These are phyloP conservation scores for Sedum album DNA, from an alignment of 164 flowering plant genomes.

Conservation along the genomic window DNA sequence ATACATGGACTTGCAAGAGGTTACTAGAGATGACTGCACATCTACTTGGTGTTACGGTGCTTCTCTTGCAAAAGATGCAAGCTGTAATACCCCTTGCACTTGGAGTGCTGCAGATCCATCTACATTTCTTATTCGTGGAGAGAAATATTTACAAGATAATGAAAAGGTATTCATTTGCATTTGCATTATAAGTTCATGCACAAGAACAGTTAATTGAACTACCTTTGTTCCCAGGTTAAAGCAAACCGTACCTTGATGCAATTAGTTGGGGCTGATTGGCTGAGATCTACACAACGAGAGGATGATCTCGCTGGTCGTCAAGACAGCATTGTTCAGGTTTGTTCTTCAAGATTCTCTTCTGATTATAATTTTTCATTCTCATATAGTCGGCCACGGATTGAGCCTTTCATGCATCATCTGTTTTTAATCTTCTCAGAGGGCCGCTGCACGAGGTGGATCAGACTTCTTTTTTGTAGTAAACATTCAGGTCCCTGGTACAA, in stretches of 20 bases:
- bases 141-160: slow-evolving; percentile 31
- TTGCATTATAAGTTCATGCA: neutral
- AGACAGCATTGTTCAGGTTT: slow-evolving; percentile 76
- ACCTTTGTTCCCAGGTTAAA: slow-evolving; percentile 34
- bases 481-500: slow-evolving; percentile 91
- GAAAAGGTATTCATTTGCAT: slow-evolving; percentile 20
- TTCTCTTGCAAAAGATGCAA: slow-evolving; percentile 38
- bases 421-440: slow-evolving; percentile 47
- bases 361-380: no score
- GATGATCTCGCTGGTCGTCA: slow-evolving; percentile 77
- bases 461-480: slow-evolving; percentile 80
- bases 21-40: slow-evolving; percentile 22
- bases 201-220: neutral
- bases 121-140: slow-evolving; percentile 47
- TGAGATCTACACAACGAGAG: slow-evolving; percentile 71
- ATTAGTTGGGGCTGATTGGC: slow-evolving; percentile 85
- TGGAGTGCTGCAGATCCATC: slow-evolving; percentile 44
- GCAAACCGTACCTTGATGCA: slow-evolving; percentile 65
- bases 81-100: slow-evolving; percentile 30
- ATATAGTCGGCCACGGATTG: no score
- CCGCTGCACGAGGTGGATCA: slow-evolving; percentile 65
- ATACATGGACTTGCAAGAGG: slow-evolving; percentile 42
- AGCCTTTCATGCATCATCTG: no score
- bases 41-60: slow-evolving; percentile 30
- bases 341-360: neutral